phyloP scores from a whole-genome alignment of 306 rosid genomes.

The Medicago lupulina region DNA sequence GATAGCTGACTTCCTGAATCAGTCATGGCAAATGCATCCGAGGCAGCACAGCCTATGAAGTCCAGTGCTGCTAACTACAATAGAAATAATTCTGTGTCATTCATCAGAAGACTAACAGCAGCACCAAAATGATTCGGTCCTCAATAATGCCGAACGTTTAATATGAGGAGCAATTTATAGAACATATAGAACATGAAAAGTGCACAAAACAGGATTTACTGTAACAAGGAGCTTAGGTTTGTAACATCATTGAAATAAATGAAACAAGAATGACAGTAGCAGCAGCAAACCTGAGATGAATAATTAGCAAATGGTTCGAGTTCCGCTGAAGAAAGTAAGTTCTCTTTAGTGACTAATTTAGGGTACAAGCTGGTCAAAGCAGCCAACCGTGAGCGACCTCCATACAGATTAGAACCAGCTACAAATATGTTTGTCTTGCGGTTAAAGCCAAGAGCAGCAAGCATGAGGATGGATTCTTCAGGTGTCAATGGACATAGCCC shows the following conservation, averaged over 20 bases:
- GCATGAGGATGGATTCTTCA: constrained; percentile 94
- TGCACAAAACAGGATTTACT: constrained; percentile 4
- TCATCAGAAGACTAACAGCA: constrained; percentile 33
- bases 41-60: constrained; percentile 91
- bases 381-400: constrained; percentile 74
- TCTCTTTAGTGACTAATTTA: constrained; percentile 92
- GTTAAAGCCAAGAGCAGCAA: constrained; percentile 95
- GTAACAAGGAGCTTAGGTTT: not conserved
- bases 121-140: constrained; percentile 20
- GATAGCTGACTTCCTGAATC: constrained; percentile 98
- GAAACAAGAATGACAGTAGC: constrained; percentile 29
- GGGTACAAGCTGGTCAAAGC: constrained; percentile 90
- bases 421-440: constrained; percentile 81
- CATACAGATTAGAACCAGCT: constrained; percentile 94
- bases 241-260: constrained; percentile 23
- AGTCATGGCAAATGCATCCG: constrained; percentile 97
- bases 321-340: constrained; percentile 73
- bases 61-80: constrained; percentile 93
- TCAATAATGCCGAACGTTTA: constrained; percentile 26
- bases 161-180: constrained; percentile 13
- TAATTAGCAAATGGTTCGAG: constrained; percentile 81
- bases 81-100: constrained; percentile 36
- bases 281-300: constrained; percentile 85
- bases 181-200: not conserved
- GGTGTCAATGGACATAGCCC: constrained; percentile 94